Percentiles rank a stretch among this genome's conserved stretches.
Evolutionary conservation across 1,284 basidiomycete species (phyloP).

Genomic region (Inonotus hispidus): DNA sequence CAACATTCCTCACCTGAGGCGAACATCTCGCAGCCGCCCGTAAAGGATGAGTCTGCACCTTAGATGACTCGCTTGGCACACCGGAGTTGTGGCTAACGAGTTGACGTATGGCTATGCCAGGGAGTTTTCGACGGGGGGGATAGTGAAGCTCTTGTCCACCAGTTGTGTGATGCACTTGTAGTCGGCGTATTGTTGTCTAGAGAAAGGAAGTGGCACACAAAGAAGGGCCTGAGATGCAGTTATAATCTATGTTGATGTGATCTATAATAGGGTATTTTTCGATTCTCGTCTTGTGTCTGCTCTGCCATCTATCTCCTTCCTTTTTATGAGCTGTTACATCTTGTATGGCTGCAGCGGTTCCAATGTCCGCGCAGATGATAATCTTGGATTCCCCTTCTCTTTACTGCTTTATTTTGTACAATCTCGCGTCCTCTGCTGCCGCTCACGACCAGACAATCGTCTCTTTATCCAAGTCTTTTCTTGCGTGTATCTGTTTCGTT

Average conservation of each 20-base stretch:
- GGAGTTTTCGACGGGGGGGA: too few relatives aligned
- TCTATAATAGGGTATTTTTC: not conserved
- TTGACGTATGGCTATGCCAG: too few relatives aligned
- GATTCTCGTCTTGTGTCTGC: conserved; percentile 13
- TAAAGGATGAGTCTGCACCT: conserved; percentile 40
- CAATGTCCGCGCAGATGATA: not conserved
- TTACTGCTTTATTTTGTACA: not conserved
- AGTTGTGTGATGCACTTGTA: not conserved
- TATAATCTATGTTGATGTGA: not conserved
- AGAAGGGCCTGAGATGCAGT: not conserved
- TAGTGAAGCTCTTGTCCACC: not conserved
- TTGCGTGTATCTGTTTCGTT: too few relatives aligned
- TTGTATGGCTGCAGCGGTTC: not conserved
- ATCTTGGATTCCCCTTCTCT: conserved; percentile 10
- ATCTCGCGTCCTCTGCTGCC: not conserved
- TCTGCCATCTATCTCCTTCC: not conserved
- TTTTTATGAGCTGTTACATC: not conserved
- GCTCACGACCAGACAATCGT: not conserved
- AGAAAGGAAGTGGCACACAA: not conserved
- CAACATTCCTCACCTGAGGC: conserved; percentile 28
- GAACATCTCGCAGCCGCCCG: conserved; percentile 28
- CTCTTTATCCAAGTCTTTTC: not conserved
- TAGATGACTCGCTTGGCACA: not conserved
- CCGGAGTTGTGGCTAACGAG: not conserved
- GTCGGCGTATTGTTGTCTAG: not conserved